Evolutionary conservation across 352 stramenopile genomes (phyloP).

Genomic region (Globisporangium yorkense): DNA sequence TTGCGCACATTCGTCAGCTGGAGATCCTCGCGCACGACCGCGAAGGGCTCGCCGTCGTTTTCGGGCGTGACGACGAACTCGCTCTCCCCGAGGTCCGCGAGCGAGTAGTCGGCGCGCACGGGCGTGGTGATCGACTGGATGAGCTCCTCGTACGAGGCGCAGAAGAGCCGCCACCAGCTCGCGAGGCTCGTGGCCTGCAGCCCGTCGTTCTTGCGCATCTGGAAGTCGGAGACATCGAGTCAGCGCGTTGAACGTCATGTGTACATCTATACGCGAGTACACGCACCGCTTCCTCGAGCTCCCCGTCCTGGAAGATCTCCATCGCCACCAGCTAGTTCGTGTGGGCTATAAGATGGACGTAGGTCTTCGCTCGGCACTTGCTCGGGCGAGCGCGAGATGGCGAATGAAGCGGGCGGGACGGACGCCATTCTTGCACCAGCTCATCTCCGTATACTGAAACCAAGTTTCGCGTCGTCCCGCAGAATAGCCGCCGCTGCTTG

Average conservation of each 20-base stretch:
- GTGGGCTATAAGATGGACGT: too few relatives aligned
- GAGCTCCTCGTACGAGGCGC: slow-evolving; percentile 64
- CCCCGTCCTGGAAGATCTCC: slow-evolving; percentile 79
- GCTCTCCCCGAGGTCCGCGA: slow-evolving; percentile 40
- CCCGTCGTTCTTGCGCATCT: slow-evolving; percentile 54
- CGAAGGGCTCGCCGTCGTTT: slow-evolving; percentile 5
- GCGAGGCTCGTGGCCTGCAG: slow-evolving; percentile 43
- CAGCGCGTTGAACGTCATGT: neutral
- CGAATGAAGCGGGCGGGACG: neutral
- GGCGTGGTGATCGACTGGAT: slow-evolving; percentile 65
- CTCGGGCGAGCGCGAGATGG: neutral
- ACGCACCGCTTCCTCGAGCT: slow-evolving; percentile 70
- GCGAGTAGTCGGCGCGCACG: slow-evolving; percentile 50
- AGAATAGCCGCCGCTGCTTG: too few relatives aligned
- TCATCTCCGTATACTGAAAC: neutral
- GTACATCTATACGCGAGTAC: neutral
- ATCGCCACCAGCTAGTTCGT: slow-evolving; percentile 16
- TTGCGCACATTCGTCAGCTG: slow-evolving; percentile 40
- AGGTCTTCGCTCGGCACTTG: neutral
- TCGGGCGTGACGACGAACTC: slow-evolving; percentile 12
- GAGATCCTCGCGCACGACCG: slow-evolving; percentile 49
- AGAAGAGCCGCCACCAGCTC: slow-evolving; percentile 70
- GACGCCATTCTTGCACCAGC: neutral
- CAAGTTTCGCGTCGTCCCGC: neutral
- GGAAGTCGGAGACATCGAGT: neutral